Percentiles rank a stretch among this genome's conserved stretches.
These are phyloP conservation scores for Coriaria nepalensis DNA, from an alignment of 306 rosid species.

Conservation along the genomic window DNA sequence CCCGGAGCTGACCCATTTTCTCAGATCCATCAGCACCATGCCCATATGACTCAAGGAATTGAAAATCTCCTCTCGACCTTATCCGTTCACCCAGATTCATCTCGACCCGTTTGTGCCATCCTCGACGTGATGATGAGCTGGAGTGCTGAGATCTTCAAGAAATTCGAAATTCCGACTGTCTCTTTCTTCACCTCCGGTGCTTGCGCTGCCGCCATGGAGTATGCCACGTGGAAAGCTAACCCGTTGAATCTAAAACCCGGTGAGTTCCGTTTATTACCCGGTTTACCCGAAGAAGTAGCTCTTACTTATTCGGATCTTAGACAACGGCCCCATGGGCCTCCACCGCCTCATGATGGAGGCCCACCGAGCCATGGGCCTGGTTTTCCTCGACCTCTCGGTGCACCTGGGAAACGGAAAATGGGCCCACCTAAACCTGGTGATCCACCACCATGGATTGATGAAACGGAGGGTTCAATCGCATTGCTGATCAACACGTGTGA, in stretches of 20 bases:
- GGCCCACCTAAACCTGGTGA: constrained; percentile 28
- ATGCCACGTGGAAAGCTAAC: constrained; percentile 39
- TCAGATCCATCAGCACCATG: constrained; percentile 8
- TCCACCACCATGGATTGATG: constrained; percentile 30
- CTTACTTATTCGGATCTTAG: constrained; percentile 23
- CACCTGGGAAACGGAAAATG: constrained; percentile 4
- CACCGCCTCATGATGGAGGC: not conserved
- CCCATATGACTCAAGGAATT: constrained; percentile 13
- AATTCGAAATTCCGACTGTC: constrained; percentile 32
- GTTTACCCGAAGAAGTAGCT: constrained; percentile 42
- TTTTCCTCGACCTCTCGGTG: constrained; percentile 5
- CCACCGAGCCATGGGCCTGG: not conserved
- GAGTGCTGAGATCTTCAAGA: constrained; percentile 21
- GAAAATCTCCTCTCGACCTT: constrained; percentile 20
- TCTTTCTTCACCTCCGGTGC: constrained; percentile 53
- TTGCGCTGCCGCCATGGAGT: constrained; percentile 40
- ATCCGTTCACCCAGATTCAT: constrained; percentile 2
- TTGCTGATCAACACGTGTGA: constrained; percentile 61
- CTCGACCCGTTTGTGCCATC: constrained; percentile 37
- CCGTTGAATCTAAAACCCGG: constrained; percentile 27
- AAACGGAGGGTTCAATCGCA: constrained; percentile 9
- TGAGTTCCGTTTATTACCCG: constrained; percentile 33
- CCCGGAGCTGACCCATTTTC: constrained; percentile 7
- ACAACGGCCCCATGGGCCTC: constrained; percentile 14
- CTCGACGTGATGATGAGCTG: constrained; percentile 46